A percentile compares a stretch with the other conserved stretches of the same genome.
These are phyloP conservation scores for Penicillium herquei DNA, from an alignment of 495 filamentous ascomycete species.

Conservation along the genomic window DNA sequence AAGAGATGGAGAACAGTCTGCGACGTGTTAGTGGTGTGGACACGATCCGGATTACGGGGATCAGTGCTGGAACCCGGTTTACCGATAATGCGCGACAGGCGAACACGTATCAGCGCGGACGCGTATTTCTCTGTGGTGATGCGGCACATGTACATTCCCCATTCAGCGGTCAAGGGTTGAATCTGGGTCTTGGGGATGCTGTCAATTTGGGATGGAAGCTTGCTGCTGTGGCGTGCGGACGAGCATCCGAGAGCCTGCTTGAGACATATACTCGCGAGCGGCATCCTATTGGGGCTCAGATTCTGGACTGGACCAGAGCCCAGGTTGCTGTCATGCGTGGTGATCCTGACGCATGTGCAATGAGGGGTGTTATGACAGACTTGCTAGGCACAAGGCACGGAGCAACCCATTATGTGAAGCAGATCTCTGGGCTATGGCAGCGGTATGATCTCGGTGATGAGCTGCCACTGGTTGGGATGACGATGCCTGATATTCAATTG, in stretches of 20 bases:
- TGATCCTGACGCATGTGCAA: conserved; percentile 14
- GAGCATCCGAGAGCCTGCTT: conserved; percentile 29
- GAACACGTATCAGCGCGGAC: conserved; percentile 20
- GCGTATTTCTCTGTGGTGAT: conserved; percentile 49
- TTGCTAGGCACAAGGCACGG: conserved; percentile 29
- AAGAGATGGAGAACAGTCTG: conserved; percentile 27
- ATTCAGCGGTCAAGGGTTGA: conserved; percentile 49
- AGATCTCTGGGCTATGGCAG: conserved; percentile 29
- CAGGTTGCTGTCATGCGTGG: conserved; percentile 23
- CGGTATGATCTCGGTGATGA: conserved; percentile 22
- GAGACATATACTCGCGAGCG: conserved; percentile 29
- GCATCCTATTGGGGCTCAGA: conserved; percentile 23
- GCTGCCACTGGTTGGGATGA: conserved; percentile 27
- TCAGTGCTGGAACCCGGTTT: conserved; percentile 25
- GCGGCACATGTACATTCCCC: conserved; percentile 48
- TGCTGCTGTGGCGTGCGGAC: conserved; percentile 29
- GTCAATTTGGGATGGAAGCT: conserved; percentile 52
- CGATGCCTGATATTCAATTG: conserved; percentile 29
- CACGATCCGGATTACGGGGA: conserved; percentile 19
- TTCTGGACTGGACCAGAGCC: conserved; percentile 31
- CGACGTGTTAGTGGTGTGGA: conserved; percentile 19
- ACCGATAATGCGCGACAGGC: conserved; percentile 32
- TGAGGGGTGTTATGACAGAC: conserved; percentile 17
- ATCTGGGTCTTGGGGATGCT: conserved; percentile 48
- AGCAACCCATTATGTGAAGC: conserved; percentile 26